Base-by-base conservation (phyloP, 163 green algal species). In the Chlorella variabilis region DNA sequence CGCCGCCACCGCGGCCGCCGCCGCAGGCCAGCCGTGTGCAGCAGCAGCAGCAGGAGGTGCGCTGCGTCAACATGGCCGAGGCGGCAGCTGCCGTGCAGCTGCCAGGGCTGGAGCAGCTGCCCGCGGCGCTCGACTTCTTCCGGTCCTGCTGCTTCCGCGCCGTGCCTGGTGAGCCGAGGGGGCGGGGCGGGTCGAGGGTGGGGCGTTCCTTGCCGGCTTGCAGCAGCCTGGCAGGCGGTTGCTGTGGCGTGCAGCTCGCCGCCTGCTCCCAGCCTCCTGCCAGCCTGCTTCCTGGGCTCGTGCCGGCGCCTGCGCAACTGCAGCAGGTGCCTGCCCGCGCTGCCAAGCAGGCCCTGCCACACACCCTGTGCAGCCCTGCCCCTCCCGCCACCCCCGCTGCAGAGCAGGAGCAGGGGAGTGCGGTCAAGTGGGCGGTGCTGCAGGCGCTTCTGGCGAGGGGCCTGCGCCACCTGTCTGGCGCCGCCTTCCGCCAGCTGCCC, bases 361-460 rank as follows among this genome's bases (percentile, higher is more conserved):
- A n/a, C n/a, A n/a, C n/a, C n/a, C n/a, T n/a, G n/a, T n/a, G n/a
- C n/a, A n/a, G n/a, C n/a, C n/a, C n/a, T n/a, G n/a, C n/a, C n/a
- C n/a, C n/a, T n/a, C 36, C 17, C 20, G 1, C 38, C 41, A 6
- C 36, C 39, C 7, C 7, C 41, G 13, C 29, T 54, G 49, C 70
- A 77, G 70, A 77, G 49, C 31, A 36, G 49, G 70, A 77, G 49
- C 48, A 18, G 3, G 70, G n/a, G 31, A 77, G 70, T 48, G 45
- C 70, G 3, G 70, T 33, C 8, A 77, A 77, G 33, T 77, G 70
- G 70, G 48, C 70, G 48, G 29, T 77, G 23, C 70, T 77, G 70
- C 70, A 77, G 31, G 29, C 70, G 18, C 49, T 77, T 48, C 70
- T 77, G 70, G 49, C 48, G 3, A 29, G 48, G 9, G 70, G 70